These are phyloP conservation scores for Tetrahymena thermophila DNA, from an alignment of 73 alveolate species.

Conservation along the genomic window DNA sequence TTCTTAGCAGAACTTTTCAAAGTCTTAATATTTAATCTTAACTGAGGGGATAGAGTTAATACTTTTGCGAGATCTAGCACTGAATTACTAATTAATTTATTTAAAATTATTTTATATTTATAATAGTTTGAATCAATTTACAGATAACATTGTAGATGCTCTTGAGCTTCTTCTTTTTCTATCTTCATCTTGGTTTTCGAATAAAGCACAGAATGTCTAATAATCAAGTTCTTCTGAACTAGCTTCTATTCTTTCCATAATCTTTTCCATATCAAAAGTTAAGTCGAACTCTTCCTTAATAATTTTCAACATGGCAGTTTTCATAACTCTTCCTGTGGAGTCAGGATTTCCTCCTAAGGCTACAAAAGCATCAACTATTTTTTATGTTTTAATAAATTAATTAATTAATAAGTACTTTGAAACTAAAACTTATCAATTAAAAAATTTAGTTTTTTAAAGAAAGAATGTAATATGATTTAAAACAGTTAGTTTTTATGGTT, in stretches of 20 bases:
- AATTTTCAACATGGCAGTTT: constrained; percentile 45
- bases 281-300: constrained; percentile 61
- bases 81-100: neutral
- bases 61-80: neutral
- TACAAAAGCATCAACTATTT: constrained; percentile 68
- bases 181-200: constrained; percentile 26
- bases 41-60: neutral
- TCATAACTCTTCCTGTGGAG: constrained; percentile 49
- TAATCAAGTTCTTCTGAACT: constrained; percentile 57
- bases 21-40: neutral
- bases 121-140: neutral
- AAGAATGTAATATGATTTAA: too few relatives aligned
- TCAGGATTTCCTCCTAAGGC: constrained; percentile 73
- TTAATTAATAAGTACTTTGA: too few relatives aligned
- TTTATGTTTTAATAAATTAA: neutral
- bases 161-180: constrained; percentile 5
- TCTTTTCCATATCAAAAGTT: constrained; percentile 63
- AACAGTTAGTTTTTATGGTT: too few relatives aligned
- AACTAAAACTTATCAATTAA: too few relatives aligned
- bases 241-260: constrained; percentile 59
- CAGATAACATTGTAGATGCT: constrained; percentile 7
- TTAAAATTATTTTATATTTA: neutral
- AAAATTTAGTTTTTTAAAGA: too few relatives aligned
- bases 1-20: neutral
- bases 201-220: constrained; percentile 58